Evolutionary conservation across 306 rosid species (phyloP).

Genomic region (Parietaria judaica): DNA sequence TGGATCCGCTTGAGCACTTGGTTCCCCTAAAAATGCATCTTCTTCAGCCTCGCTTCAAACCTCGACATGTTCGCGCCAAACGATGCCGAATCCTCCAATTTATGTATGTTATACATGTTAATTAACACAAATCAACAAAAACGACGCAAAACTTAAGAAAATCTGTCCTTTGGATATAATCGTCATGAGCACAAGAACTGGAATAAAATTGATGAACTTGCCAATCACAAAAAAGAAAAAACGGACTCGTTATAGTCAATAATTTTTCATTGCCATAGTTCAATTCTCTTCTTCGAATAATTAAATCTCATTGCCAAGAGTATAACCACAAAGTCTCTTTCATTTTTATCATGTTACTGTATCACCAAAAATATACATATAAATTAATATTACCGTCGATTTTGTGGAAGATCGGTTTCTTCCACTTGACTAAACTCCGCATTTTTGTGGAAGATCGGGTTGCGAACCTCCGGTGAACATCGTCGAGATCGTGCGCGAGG

Average conservation of each 20-base stretch:
- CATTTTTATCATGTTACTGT: constrained; percentile 60
- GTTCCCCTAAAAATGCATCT: no score
- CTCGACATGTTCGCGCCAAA: no score
- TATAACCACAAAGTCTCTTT: constrained; percentile 39
- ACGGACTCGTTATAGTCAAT: constrained; percentile 1
- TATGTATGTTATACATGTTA: no score
- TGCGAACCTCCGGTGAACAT: constrained; percentile 9
- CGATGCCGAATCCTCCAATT: no score
- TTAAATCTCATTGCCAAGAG: constrained; percentile 25
- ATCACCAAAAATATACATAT: constrained; percentile 20
- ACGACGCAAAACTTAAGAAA: background rate
- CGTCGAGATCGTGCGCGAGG: no score
- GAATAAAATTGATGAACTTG: background rate
- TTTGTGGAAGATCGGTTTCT: constrained; percentile 25
- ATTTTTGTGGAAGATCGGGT: constrained; percentile 30
- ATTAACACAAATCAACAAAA: background rate
- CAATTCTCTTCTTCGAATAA: constrained; percentile 22
- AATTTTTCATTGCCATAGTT: background rate
- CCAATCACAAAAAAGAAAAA: constrained; percentile 2
- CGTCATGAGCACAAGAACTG: no score
- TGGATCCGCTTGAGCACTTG: no score
- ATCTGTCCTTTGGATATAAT: background rate
- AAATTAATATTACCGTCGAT: background rate
- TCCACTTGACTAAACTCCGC: constrained; percentile 27
- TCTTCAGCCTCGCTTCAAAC: no score